Evolutionary conservation across 225 moss, liverwort and hornwort species (phyloP), one percentile per base, ranked within the genome.

Genomic region (Antitrichia curtipendula): DNA sequence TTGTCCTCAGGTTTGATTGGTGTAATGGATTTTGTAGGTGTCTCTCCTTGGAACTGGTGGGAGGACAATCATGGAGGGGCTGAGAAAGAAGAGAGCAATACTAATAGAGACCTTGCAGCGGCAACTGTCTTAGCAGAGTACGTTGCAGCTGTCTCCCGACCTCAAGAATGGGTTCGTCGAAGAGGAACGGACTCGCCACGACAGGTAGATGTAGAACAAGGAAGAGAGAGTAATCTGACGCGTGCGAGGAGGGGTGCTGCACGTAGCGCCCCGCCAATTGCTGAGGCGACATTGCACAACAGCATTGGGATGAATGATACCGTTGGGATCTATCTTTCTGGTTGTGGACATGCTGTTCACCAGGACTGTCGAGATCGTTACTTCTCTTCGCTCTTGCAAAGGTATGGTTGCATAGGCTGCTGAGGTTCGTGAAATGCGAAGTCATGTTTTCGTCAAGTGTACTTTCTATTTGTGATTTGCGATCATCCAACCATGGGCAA

Each of bases 341-440:
- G 96, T 85, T 98, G 98, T 95, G 98, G 98, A 64, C 98, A 98
- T 91, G 96, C 96, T 86, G 96, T 98, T 84, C 98, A 98, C 87
- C 98, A 98, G 87, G 98, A 98, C 81, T 98, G 98, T 87, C 94
- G 96, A 81, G 96, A 96, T 83, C 96, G 96, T 75, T 98, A 98
- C 91, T 95, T 98, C 80, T 93, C 96, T 76, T 96, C 96, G 62
- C 94, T 98, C 78, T 88, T 98, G 84, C 95, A 98, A 90, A 96
- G 97, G 97, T 96, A 84, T 63, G 85, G 58, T 77, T 84, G 50
- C 76, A 32, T 81, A 66, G 66, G 66, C 60, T 83, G 43, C 52
- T 85, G 76, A 56, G 60, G 22, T 88, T 87, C 60, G 40, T 81
- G 66, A 79, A 81, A 50, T 50, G 36, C 49, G 40, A 69, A 75